These are phyloP conservation scores for Naganishia kalamii DNA, from an alignment of 768 basidiomycete genomes.

Conservation along the genomic window DNA sequence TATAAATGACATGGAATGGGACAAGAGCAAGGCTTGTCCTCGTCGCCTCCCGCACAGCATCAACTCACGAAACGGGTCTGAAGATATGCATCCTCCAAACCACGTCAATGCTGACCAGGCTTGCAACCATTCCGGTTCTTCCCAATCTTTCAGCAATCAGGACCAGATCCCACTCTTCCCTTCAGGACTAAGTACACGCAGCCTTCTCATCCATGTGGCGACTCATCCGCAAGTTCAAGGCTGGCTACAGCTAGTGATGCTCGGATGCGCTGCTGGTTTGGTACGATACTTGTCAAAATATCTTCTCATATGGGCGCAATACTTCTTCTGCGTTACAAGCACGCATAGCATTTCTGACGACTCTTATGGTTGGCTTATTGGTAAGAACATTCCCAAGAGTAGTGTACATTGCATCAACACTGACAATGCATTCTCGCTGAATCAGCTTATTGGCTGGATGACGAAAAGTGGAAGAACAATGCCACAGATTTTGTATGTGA, in stretches of 20 bases:
- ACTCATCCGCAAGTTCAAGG: slow-evolving; percentile 18
- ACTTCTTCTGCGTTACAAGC: not conserved
- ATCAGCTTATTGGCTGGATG: slow-evolving; percentile 16
- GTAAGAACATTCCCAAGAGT: no score
- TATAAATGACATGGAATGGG: no score
- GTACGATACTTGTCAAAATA: slow-evolving; percentile 3
- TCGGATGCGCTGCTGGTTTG: slow-evolving; percentile 21
- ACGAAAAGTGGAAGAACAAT: not conserved
- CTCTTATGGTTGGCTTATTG: slow-evolving; percentile 22
- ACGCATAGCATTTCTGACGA: slow-evolving; percentile 7
- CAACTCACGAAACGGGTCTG: no score
- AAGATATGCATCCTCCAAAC: no score
- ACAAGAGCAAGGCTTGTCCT: no score
- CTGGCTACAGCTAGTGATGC: slow-evolving; percentile 8
- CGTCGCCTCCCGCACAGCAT: no score
- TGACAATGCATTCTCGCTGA: no score
- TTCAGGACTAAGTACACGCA: not conserved
- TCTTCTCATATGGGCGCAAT: not conserved
- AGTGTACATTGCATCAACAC: no score
- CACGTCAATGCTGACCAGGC: no score
- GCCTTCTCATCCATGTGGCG: not conserved
- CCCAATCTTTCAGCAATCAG: no score
- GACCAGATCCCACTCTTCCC: slow-evolving; percentile 1
- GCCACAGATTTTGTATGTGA: not conserved
- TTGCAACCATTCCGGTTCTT: no score